phyloP scores from a whole-genome alignment of 2,329 filamentous ascomycete genomes.

The Gaeumannomyces tritici region DNA sequence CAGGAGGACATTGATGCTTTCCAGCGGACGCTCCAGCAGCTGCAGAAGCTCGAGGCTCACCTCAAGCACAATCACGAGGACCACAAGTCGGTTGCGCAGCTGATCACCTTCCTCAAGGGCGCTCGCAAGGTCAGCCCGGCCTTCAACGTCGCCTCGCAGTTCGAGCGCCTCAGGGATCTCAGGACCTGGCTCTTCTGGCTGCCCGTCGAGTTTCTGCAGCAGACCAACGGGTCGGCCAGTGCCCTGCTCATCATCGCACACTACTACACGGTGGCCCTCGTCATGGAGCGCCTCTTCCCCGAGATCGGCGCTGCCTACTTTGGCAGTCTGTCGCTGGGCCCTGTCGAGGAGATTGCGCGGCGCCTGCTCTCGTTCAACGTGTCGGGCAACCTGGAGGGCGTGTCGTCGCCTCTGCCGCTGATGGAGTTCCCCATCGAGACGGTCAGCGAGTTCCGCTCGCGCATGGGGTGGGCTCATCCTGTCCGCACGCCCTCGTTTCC shows the following conservation, averaged over 20 bases:
- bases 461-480: conserved; percentile 58
- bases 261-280: conserved; percentile 80
- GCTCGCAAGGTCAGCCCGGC: conserved; percentile 61
- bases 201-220: conserved; percentile 73
- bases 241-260: conserved; percentile 80
- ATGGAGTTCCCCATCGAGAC: conserved; percentile 67
- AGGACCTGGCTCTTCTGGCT: conserved; percentile 95
- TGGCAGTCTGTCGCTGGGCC: conserved; percentile 66
- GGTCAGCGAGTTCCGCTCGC: conserved; percentile 56
- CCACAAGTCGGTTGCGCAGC: conserved; percentile 55
- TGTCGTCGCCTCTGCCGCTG: conserved; percentile 51
- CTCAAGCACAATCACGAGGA: conserved; percentile 63
- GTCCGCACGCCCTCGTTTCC: conserved; percentile 51
- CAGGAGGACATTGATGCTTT: conserved; percentile 64
- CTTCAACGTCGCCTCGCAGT: conserved; percentile 71
- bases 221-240: conserved; percentile 64
- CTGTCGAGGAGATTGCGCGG: conserved; percentile 78
- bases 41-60: conserved; percentile 58
- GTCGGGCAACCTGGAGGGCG: conserved; percentile 44
- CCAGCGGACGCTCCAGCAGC: conserved; percentile 55
- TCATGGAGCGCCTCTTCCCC: conserved; percentile 84
- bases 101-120: conserved; percentile 64
- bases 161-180: conserved; percentile 79
- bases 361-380: conserved; percentile 62
- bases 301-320: conserved; percentile 87